phyloP scores from a whole-genome alignment of 768 basidiomycete genomes.

The Kockovaella imperatae region DNA sequence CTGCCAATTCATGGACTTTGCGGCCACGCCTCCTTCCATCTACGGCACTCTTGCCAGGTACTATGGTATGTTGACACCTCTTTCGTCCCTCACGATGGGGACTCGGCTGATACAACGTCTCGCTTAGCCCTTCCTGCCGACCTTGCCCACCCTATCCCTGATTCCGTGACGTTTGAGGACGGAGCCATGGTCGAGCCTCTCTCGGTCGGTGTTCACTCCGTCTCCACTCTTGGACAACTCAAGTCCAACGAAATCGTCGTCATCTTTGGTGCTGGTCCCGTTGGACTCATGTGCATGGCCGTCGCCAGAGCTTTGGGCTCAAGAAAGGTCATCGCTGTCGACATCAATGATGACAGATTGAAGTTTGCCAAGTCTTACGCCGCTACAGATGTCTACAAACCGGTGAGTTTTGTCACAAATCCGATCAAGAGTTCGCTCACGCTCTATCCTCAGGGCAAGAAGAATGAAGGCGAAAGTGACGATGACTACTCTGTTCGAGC shows the following conservation, averaged over 20 bases:
- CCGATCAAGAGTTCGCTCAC: neutral
- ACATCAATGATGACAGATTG: conserved; percentile 56
- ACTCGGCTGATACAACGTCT: too few species aligned
- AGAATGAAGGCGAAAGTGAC: conserved; percentile 50
- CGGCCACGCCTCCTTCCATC: conserved; percentile 80
- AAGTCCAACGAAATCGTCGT: conserved; percentile 49
- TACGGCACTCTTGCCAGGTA: conserved; percentile 82
- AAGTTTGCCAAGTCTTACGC: conserved; percentile 79
- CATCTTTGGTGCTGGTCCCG: conserved; percentile 77
- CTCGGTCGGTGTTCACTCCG: conserved; percentile 82
- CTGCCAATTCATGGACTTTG: conserved; percentile 75
- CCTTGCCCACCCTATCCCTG: conserved; percentile 61
- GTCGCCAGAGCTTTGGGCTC: conserved; percentile 90
- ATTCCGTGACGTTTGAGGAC: conserved; percentile 76
- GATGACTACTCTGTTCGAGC: conserved; percentile 10
- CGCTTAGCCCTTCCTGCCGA: conserved; percentile 65
- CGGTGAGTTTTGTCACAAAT: conserved; percentile 10
- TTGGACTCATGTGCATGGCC: conserved; percentile 78
- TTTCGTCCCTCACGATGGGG: too few species aligned
- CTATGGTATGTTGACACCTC: conserved; percentile 60
- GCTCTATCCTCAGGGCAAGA: conserved; percentile 2
- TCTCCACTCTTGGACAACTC: conserved; percentile 65
- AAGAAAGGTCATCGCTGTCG: conserved; percentile 67
- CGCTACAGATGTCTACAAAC: conserved; percentile 57
- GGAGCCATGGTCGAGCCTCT: conserved; percentile 97